Evolutionary conservation across 1,284 basidiomycete genomes (phyloP).

Genomic region (Cutaneotrichosporon curvatum): DNA sequence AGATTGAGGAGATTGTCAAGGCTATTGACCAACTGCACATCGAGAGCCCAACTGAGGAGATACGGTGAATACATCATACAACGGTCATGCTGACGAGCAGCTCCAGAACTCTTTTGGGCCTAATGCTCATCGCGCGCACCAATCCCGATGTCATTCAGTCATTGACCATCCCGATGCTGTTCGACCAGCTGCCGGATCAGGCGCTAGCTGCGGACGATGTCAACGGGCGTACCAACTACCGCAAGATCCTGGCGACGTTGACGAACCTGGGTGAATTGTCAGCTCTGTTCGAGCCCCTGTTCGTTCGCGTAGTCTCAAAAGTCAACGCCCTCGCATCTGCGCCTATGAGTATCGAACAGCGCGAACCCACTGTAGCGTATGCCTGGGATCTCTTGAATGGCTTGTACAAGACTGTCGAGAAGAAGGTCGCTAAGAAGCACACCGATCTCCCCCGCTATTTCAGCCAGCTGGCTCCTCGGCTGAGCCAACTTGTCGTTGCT

Average conservation of each 20-base stretch:
- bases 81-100: slow-evolving; percentile 45
- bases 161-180: slow-evolving; percentile 72
- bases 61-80: slow-evolving; percentile 27
- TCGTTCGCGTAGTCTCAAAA: slow-evolving; percentile 70
- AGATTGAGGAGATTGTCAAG: slow-evolving; percentile 71
- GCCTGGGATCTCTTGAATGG: slow-evolving; percentile 72
- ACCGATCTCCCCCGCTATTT: slow-evolving; percentile 70
- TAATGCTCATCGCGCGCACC: slow-evolving; percentile 60
- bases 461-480: slow-evolving; percentile 61
- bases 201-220: slow-evolving; percentile 57
- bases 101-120: slow-evolving; percentile 59
- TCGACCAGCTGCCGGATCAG: slow-evolving; percentile 62
- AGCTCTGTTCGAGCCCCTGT: slow-evolving; percentile 74
- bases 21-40: slow-evolving; percentile 64
- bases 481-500: slow-evolving; percentile 53
- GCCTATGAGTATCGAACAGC: slow-evolving; percentile 1
- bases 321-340: slow-evolving; percentile 56
- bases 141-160: slow-evolving; percentile 64
- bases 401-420: slow-evolving; percentile 56
- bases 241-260: slow-evolving; percentile 65
- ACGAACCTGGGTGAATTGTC: slow-evolving; percentile 67
- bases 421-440: slow-evolving; percentile 60
- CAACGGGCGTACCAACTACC: slow-evolving; percentile 57
- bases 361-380: slow-evolving; percentile 55
- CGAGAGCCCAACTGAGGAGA: slow-evolving; percentile 54